A percentile compares a stretch with the other conserved stretches of the same genome.
These are phyloP conservation scores for Claviceps lovelessii DNA, from an alignment of 2,329 filamentous ascomycete genomes.

Conservation along the genomic window DNA sequence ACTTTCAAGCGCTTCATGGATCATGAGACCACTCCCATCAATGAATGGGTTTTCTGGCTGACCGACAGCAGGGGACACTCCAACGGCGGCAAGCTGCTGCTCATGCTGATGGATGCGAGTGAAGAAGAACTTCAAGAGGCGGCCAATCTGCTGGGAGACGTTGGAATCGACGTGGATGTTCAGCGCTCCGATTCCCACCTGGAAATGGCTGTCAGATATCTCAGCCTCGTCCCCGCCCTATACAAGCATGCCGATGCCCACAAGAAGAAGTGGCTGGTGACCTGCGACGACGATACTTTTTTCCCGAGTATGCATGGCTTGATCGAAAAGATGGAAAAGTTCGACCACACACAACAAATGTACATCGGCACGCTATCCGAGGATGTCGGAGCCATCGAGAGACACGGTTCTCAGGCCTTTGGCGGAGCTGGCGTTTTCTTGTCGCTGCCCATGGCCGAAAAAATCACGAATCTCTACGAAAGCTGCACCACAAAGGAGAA, in stretches of 20 bases:
- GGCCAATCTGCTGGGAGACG: slow-evolving; percentile 28
- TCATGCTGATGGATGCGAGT: slow-evolving; percentile 38
- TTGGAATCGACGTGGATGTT: slow-evolving; percentile 43
- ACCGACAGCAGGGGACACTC: slow-evolving; percentile 40
- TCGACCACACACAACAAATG: slow-evolving; percentile 36
- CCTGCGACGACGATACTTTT: slow-evolving; percentile 52
- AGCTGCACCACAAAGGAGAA: slow-evolving; percentile 35
- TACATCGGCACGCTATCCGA: slow-evolving; percentile 50
- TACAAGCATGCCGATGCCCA: slow-evolving; percentile 36
- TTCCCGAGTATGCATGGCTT: slow-evolving; percentile 45
- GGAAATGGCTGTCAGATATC: slow-evolving; percentile 45
- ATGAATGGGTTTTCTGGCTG: slow-evolving; percentile 47
- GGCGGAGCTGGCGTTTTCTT: slow-evolving; percentile 51
- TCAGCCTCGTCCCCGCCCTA: slow-evolving; percentile 39
- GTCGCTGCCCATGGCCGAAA: slow-evolving; percentile 34
- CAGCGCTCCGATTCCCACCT: slow-evolving; percentile 37
- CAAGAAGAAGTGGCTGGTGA: slow-evolving; percentile 43
- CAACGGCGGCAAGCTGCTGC: slow-evolving; percentile 41
- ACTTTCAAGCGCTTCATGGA: slow-evolving; percentile 41
- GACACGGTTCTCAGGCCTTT: slow-evolving; percentile 49
- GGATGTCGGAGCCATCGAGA: slow-evolving; percentile 43
- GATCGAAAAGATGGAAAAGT: slow-evolving; percentile 34
- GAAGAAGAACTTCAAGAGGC: slow-evolving; percentile 36
- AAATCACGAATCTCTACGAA: slow-evolving; percentile 30
- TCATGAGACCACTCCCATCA: slow-evolving; percentile 35